Evolutionary conservation across 2,329 filamentous ascomycete genomes (phyloP).

Genomic region (Hortaea sp.): DNA sequence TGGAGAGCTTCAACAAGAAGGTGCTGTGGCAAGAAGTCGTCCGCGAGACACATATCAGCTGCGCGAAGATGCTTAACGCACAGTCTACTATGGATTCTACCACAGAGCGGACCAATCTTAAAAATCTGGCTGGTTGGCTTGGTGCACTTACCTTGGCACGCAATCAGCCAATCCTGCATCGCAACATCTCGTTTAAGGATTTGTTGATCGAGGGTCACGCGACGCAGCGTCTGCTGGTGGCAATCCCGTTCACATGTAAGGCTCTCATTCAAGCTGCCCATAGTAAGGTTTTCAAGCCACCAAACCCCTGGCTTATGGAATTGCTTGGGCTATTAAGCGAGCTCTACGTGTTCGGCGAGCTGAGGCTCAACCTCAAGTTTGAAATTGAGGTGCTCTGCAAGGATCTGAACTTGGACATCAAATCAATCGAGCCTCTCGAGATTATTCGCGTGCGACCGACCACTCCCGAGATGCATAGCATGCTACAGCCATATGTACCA

Average conservation of each 20-base stretch:
- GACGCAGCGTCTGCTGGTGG: conserved; percentile 79
- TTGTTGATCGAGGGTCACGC: conserved; percentile 88
- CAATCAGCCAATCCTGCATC: conserved; percentile 90
- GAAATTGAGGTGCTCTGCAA: conserved; percentile 97
- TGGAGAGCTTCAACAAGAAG: conserved; percentile 72
- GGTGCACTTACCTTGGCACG: conserved; percentile 86
- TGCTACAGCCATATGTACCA: conserved; percentile 25
- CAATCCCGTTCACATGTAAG: conserved; percentile 97
- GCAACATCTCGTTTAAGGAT: conserved; percentile 95
- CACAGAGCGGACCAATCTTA: conserved; percentile 76
- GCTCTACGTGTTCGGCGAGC: conserved; percentile 81
- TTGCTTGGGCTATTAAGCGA: conserved; percentile 86
- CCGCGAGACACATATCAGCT: conserved; percentile 81
- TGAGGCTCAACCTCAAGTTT: conserved; percentile 96
- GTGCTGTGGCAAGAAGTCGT: conserved; percentile 80
- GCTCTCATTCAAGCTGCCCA: conserved; percentile 74
- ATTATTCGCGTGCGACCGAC: conserved; percentile 66
- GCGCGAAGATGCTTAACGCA: conserved; percentile 78
- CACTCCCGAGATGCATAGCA: conserved; percentile 21
- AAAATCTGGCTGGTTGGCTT: conserved; percentile 89
- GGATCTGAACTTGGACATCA: conserved; percentile 82
- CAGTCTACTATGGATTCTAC: conserved; percentile 76
- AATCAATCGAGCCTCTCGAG: conserved; percentile 76
- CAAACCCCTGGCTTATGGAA: conserved; percentile 97
- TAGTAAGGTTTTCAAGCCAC: conserved; percentile 83